Evolutionary conservation across 768 basidiomycete species (phyloP).

Genomic region (Tremella yokohamensis): DNA sequence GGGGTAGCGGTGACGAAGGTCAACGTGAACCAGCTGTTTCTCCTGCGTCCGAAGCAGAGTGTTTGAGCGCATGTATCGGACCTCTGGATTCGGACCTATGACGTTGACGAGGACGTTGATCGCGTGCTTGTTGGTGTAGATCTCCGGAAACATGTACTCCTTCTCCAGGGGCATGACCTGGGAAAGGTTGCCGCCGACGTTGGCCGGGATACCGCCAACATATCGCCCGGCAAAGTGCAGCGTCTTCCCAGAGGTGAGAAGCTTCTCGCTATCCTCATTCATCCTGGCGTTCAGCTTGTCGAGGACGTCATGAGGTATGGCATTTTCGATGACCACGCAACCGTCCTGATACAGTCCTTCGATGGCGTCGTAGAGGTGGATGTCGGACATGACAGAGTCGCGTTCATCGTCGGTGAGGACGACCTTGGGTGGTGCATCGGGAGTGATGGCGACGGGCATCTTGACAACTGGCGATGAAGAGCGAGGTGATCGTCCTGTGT

Average conservation of each 20-base stretch:
- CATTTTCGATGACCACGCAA: constrained; percentile 12
- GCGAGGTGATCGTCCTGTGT: too few species aligned
- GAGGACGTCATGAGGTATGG: constrained; percentile 7
- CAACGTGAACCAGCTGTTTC: constrained; percentile 7
- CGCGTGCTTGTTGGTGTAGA: constrained; percentile 12
- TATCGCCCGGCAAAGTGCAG: too few species aligned
- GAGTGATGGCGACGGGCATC: too few species aligned
- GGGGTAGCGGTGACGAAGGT: not conserved
- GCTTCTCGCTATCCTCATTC: constrained; percentile 12
- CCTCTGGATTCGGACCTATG: constrained; percentile 11
- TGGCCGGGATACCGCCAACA: constrained; percentile 4
- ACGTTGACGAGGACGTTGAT: constrained; percentile 9
- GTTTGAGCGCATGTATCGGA: constrained; percentile 14
- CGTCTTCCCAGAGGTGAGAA: constrained; percentile 13
- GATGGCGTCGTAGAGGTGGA: constrained; percentile 13
- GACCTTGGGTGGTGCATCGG: constrained; percentile 7
- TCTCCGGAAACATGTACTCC: constrained; percentile 12
- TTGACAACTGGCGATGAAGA: too few species aligned
- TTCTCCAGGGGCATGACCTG: constrained; percentile 15
- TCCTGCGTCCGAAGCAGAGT: constrained; percentile 2
- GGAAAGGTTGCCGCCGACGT: constrained; percentile 13
- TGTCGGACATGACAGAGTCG: constrained; percentile 13
- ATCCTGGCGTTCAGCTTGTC: constrained; percentile 14
- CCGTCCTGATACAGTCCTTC: constrained; percentile 12
- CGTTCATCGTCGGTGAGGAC: constrained; percentile 18